Evolutionary conservation across 106 monocot genomes (phyloP).

Genomic region (Platanthera zijinensis): DNA sequence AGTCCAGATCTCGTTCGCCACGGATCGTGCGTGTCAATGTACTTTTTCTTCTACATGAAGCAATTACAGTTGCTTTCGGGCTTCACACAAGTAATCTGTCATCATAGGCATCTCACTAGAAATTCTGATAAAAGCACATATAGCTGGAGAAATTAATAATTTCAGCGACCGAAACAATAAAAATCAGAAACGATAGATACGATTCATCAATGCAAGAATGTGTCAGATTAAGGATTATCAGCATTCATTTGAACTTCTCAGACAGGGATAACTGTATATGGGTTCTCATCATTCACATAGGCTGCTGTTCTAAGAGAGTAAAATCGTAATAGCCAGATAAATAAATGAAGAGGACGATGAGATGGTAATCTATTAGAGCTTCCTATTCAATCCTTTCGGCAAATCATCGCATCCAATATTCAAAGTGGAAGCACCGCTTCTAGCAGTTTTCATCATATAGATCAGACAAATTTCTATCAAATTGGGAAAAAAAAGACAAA

Average conservation of each 20-base stretch:
- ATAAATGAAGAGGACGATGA: not conserved
- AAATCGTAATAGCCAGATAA: not conserved
- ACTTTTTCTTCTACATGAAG: not conserved
- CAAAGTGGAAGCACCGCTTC: slow-evolving; percentile 4
- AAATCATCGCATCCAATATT: slow-evolving; percentile 4
- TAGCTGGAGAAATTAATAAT: not conserved
- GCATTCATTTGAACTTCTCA: not conserved
- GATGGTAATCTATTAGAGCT: slow-evolving; percentile 5
- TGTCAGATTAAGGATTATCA: slow-evolving; percentile 5
- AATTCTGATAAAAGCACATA: not conserved
- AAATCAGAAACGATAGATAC: not conserved
- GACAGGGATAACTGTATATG: slow-evolving; percentile 14
- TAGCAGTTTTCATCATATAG: not conserved
- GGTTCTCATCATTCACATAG: slow-evolving; percentile 7
- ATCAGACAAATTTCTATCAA: too few relatives aligned
- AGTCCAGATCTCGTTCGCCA: too few relatives aligned
- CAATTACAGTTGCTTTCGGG: not conserved
- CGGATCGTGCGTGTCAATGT: too few relatives aligned
- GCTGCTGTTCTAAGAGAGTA: not conserved
- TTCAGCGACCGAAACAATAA: not conserved
- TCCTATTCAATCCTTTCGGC: not conserved
- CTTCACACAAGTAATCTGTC: not conserved
- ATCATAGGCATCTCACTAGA: slow-evolving; percentile 1
- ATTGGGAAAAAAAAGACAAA: not conserved
- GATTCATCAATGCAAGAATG: not conserved